Evolutionary conservation across 1,284 basidiomycete genomes (phyloP).

Genomic region (Apiotrichum porosum): DNA sequence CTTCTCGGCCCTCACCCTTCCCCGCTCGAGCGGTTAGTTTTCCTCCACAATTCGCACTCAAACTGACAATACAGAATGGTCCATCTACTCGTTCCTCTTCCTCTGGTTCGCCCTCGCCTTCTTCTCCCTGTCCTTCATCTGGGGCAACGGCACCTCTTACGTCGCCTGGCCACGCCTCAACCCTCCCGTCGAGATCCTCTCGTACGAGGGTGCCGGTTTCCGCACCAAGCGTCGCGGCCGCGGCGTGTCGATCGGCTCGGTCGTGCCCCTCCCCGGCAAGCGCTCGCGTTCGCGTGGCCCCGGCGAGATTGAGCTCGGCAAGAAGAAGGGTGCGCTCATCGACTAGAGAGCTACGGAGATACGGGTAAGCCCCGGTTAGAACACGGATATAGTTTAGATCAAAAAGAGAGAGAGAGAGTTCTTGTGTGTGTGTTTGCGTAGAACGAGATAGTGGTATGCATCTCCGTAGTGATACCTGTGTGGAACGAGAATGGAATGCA

Average conservation of each 20-base stretch:
- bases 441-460: no score
- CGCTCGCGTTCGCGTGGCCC: conserved; percentile 15
- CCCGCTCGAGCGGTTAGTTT: conserved; percentile 70
- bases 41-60: not conserved
- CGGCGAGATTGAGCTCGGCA: conserved; percentile 38
- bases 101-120: conserved; percentile 67
- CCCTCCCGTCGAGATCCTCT: conserved; percentile 75
- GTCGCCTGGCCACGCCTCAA: conserved; percentile 92
- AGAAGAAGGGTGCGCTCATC: conserved; percentile 48
- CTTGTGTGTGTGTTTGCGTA: no score
- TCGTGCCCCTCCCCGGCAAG: conserved; percentile 46
- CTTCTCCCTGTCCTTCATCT: conserved; percentile 63
- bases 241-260: conserved; percentile 52
- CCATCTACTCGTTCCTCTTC: conserved; percentile 60
- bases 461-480: no score
- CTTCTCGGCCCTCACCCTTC: conserved; percentile 72
- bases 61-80: conserved; percentile 21
- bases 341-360: conserved; percentile 27
- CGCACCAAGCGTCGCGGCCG: conserved; percentile 71
- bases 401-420: no score
- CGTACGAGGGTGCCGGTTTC: conserved; percentile 82
- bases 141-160: conserved; percentile 64
- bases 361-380: no score
- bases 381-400: no score
- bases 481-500: no score